Evolutionary conservation across 768 basidiomycete genomes (phyloP), one percentile per base, ranked within the genome.

Genomic region (Crassisporium funariophilum): DNA sequence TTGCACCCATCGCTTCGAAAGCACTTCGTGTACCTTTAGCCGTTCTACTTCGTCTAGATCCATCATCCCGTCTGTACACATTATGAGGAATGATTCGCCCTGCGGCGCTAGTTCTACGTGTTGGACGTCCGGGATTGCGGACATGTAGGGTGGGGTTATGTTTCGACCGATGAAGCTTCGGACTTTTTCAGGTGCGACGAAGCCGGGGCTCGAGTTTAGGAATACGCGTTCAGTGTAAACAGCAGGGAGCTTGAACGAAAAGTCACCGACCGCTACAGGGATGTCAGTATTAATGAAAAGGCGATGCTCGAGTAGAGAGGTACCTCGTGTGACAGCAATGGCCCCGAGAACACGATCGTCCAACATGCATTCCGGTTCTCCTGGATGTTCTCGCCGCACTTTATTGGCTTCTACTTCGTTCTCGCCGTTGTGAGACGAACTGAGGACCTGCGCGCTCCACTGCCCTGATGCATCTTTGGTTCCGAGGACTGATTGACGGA

Each of bases 311-410:
- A n/a, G 16, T 23, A 31, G 24, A 21, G 24, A 2, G 17, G 29
- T 1, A 74, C 81, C 77, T 64, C 81, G 65, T 35, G 81, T 83
- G 12, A 81, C 78, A 13, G 79, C 80, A 37, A 82, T 74, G 1
- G 75, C 72, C 17, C 81, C 79, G 5, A 81, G 66, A 10, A 82
- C 77, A 35, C 81, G 69, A 40, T 75, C 60, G 16, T 70, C 61
- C 27, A 72, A 40, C 5, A 81, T 56, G 38, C 69, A 73, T 45
- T 76, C 75, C 0, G 52, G 25, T 55, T 77, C 78, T 17, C 66
- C 71, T 12, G 78, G 78, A 54, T 83, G 81, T 42, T 77, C 77
- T 17, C 49, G 49, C 33, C 56, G 59, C 21, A 82, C 61, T 16
- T 70, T 67, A 11, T 62, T 61, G 0, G 63, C 70, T 56, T 83